Conservation (phyloP, 2,329 filamentous ascomycete genomes). For the Alternaria infectoria region DNA sequence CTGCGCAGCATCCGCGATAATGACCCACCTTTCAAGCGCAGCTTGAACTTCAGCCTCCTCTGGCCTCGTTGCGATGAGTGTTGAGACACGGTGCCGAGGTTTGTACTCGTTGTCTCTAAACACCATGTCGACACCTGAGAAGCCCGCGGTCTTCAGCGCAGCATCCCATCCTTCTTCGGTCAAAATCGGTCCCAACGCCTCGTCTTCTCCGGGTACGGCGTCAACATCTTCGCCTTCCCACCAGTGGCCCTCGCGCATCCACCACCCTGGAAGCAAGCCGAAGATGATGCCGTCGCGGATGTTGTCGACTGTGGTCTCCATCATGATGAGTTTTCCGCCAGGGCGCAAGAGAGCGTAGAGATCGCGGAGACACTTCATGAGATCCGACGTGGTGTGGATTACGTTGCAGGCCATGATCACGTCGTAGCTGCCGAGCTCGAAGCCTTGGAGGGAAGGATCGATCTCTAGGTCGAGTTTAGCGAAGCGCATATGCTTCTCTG, state of each 20-base stretch:
- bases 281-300: conserved; percentile 10
- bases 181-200: conserved; percentile 3
- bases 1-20: neutral
- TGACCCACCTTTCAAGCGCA: conserved; percentile 1
- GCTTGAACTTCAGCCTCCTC: conserved; percentile 12
- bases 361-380: conserved; percentile 3
- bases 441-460: conserved; percentile 13
- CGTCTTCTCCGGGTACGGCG: conserved; percentile 3
- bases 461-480: conserved; percentile 12
- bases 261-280: conserved; percentile 13
- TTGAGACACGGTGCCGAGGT: conserved; percentile 1
- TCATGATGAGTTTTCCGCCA: conserved; percentile 17
- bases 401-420: conserved; percentile 20
- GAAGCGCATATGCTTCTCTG: conserved; percentile 12
- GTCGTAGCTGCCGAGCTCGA: conserved; percentile 17
- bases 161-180: conserved; percentile 29
- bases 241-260: conserved; percentile 14
- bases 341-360: conserved; percentile 8
- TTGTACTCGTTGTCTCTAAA: conserved; percentile 10
- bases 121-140: conserved; percentile 11
- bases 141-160: conserved; percentile 6
- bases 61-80: conserved; percentile 3
- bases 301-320: conserved; percentile 4
- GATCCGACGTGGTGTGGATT: conserved; percentile 17
- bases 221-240: conserved; percentile 11